Base-by-base conservation (phyloP, 2,329 filamentous ascomycete genomes). In the Xylaria sp. region DNA sequence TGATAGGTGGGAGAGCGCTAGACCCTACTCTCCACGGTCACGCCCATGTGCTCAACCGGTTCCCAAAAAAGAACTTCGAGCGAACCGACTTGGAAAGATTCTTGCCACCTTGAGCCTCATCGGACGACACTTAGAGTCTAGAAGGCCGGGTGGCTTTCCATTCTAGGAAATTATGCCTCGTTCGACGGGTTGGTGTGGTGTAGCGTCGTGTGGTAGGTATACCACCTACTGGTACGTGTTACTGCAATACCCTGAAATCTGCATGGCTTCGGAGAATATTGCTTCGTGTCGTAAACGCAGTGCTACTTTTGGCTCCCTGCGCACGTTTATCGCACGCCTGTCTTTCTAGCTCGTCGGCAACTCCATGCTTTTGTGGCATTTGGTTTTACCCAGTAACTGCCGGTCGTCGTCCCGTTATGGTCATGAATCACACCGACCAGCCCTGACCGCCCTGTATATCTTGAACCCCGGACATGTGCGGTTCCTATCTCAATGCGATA, bases 191-290 rank as follows among this genome's bases (percentile, higher is more conserved):
- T 54, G 52, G 44, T 34, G 59, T 44, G 18, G 55, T 44, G 34
- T 44, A 46, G 20, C 12, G n/a, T 41, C 9, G 10, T 56, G 52
- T 56, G 13, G 44, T 20, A 20, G 1, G 44, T 41, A 41, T 41
- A 41, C 39, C 18, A 18, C 18, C 13, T 52, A 41, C n/a, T n/a
- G n/a, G n/a, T n/a, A n/a, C 37, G 56, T 59, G 41, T 50, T 50
- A 66, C 64, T 58, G 15, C 65, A 70, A 65, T 28, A 44, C 60
- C 48, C 50, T 59, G 8, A 51, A 9, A 41, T 59, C 18, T 63
- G 55, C 65, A 65, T 46, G 28, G 32, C 20, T 23, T 71, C 69
- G 69, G 67, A 67, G 63, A 66, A 66, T 69, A 69, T 69, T 59
- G 15, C 32, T 54, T 62, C 62, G 63, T 48, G 39, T 54, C 48